phyloP scores from a whole-genome alignment of 176 grass and related monocot genomes.

The Elymus sibiricus region DNA sequence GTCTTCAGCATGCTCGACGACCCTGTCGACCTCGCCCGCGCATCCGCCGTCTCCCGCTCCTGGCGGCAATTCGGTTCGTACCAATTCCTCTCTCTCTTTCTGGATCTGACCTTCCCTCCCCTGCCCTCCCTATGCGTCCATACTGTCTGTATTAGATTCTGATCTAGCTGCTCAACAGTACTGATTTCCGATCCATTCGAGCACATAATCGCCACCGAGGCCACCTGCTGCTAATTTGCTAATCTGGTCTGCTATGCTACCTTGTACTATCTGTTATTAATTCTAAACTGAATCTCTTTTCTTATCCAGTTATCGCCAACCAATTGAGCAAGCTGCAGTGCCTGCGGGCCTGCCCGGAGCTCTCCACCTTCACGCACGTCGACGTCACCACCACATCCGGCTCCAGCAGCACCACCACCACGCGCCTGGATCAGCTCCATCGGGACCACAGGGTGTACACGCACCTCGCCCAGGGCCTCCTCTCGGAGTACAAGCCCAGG shows the following conservation, averaged over 20 bases:
- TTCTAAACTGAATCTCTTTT: neutral
- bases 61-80: constrained; percentile 57
- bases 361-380: constrained; percentile 37
- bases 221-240: no score
- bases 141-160: neutral
- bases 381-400: neutral
- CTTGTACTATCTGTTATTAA: no score
- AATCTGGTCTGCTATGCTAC: no score
- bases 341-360: constrained; percentile 36
- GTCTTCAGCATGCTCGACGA: constrained; percentile 44
- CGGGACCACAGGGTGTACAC: constrained; percentile 40
- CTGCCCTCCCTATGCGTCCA: neutral
- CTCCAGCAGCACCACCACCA: no score
- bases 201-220: no score
- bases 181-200: neutral
- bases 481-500: neutral
- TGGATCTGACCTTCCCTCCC: neutral
- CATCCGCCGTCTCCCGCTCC: constrained; percentile 54
- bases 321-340: constrained; percentile 54
- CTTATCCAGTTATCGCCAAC: constrained; percentile 41
- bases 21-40: constrained; percentile 52
- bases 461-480: constrained; percentile 26
- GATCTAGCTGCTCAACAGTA: no score
- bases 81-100: neutral
- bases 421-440: neutral